Evolutionary conservation across 2,329 filamentous ascomycete genomes (phyloP), one percentile per base, ranked within the genome.

Genomic region (Fusarium sp.): DNA sequence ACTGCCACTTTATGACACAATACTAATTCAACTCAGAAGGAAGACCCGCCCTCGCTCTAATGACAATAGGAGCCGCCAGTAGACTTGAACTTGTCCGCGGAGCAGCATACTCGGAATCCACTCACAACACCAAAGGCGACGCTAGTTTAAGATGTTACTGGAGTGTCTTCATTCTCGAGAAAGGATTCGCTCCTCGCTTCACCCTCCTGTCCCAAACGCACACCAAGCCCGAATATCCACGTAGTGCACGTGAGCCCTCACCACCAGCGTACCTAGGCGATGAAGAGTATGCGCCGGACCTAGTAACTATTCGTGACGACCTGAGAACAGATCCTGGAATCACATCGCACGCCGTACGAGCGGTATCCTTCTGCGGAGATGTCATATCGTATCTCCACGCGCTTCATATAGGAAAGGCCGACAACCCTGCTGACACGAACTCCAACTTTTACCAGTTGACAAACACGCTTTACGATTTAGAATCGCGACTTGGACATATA

Each of bases 151-250:
- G 71, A 8, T 73, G 71, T 8, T 69, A 72, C 16, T 73, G 71
- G 71, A 73, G 71, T 6, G 68, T 73, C 6, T 62, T 67, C 2
- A 67, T 67, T 0, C 64, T 73, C 1, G 71, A 73, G 13, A 73
- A 69, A 3, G 58, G 64, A 3, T 73, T 73, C 18, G 58, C 71
- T 0, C 71, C 71, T 0, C 54, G 58, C 0, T 72, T 70, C 15
- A 53, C 69, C 0, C 50, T 52, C 0, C 16, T 70, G 6, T 51
- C 53, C 3, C 50, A 62, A 28, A 66, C 33, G 34, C 53, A 55
- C 13, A 31, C 42, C 3, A 47, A 44, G 15, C 69, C 64, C 0
- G 57, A 52, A 16, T 73, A 69, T 4, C 71, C 71, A 1, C 16
- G 34, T 4, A 73, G 71, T 13, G 51, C 64, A 15, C 45, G 59